Base-by-base conservation (phyloP, 768 basidiomycete genomes). In the Asterophora parasitica region DNA sequence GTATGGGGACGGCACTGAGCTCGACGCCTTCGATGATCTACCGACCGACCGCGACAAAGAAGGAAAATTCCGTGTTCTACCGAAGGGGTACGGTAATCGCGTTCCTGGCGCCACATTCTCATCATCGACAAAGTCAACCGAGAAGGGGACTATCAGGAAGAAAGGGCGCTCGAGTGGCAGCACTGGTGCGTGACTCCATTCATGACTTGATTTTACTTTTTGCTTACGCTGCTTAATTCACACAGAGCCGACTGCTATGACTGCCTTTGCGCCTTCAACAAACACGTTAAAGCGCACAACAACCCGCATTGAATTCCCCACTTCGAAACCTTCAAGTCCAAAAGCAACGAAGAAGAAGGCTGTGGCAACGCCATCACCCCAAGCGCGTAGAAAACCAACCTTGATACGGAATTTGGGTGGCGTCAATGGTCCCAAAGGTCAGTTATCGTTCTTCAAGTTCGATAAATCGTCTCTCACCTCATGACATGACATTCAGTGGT, bases 1-100 rank as follows among this genome's bases (percentile, higher is more conserved):
- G 11, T 92, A 85, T 58, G 89, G 89, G 4, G 88, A 92, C 59
- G 93, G 93, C 11, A 92, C 90, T 8, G 93, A 95, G 63, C 70
- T 96, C 44, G 93, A 96, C 58, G 81, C 65, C 3, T 77, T 96
- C 49, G 93, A 94, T 20, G 93, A 96, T 63, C 76, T 95, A 34
- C 83, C 83, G 6, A 88, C 90, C 8, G 87, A 93, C 59, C 75
- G 88, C 39, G 90, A 92, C 42, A 85, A 87, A 58, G 88, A 91
- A 65, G 76, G 78, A 44, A 78, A 72, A 34, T 92, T 76, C 62
- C 81, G 81, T 46, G 82, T 92, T 8, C 82, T 85, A 52, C 85
- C 89, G 19, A 89, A 83, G 63, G 76, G 79, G 5, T 70, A 75
- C 61, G 73, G 78, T 30, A 78, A 82, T 59, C 82, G 88, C 7